phyloP scores from a whole-genome alignment of 345 rosid species.

The Salix purpurea region DNA sequence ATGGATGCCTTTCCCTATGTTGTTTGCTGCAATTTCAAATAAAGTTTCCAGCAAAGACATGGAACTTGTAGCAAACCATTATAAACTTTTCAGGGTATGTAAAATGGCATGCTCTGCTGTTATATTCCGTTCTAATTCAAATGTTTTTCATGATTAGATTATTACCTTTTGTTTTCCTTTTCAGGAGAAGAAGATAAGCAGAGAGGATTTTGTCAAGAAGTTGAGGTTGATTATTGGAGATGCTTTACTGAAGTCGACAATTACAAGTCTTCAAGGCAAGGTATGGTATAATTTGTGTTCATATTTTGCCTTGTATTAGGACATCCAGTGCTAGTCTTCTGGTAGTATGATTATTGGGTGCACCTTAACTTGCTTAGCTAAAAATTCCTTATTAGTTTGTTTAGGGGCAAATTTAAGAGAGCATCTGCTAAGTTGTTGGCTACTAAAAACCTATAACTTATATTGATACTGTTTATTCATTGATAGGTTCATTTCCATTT shows the following conservation, averaged over 20 bases:
- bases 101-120: not conserved
- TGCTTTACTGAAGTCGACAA: conserved; percentile 57
- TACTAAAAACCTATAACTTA: not conserved
- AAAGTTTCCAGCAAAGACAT: conserved; percentile 57
- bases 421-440: not conserved
- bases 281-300: conserved; percentile 23
- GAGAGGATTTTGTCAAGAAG: conserved; percentile 68
- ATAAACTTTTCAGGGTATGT: conserved; percentile 65
- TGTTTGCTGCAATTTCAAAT: conserved; percentile 79
- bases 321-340: not conserved
- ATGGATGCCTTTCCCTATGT: conserved; percentile 84
- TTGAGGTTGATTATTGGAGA: conserved; percentile 73
- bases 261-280: conserved; percentile 67
- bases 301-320: not conserved
- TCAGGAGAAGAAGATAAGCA: conserved; percentile 58
- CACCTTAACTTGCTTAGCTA: not conserved
- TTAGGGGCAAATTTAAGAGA: not conserved
- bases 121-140: not conserved
- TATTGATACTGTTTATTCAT: not conserved
- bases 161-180: not conserved
- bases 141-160: not conserved
- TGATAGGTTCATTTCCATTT: not conserved
- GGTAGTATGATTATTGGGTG: not conserved
- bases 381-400: not conserved
- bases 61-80: conserved; percentile 46